Base-by-base conservation (phyloP, 2,329 filamentous ascomycete species). In the Tolypocladium ovalisporum region DNA sequence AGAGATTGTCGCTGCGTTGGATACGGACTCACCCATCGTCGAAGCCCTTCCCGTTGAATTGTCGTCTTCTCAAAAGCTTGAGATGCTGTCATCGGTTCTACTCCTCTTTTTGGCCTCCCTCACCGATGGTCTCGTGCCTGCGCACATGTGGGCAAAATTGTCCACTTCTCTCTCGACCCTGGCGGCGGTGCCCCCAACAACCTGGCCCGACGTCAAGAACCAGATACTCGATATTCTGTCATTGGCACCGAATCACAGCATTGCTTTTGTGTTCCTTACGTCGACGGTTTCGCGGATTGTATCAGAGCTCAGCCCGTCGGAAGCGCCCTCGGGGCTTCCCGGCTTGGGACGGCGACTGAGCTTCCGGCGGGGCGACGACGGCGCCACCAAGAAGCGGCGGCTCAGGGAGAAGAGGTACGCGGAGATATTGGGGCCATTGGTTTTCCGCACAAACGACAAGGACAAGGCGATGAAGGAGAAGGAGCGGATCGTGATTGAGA, bases 201-300 rank as follows among this genome's bases (percentile, higher is more conserved):
- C 64, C 1, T 72, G 69, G 68, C 57, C 67, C 24, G 73, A 80
- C 40, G 72, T 76, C 62, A 83, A 81, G 66, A 72, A 71, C 0
- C 67, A 73, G 3, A 70, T 94, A 1, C 81, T 96, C 6, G 92
- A 97, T 62, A 80, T 87, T 2, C 79, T 97, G 2, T 81, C 87
- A 0, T 76, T 81, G 2, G 80, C 83, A 0, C 88, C 90, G 0
- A 86, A 87, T 54, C 88, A 96, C 72, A 94, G 90, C 67, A 92
- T 96, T 57, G 88, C 88, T 0, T 96, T 97, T 66, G 88, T 96
- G 2, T 91, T 97, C 62, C 75, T 97, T 19, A 90, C 87, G 0
- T 85, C 89, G 10, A 92, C 91, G 72, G 78, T 97, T 1, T 73
- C 77, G 2, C 76, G 78, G 4, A 72, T 82, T 1, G 73, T 77